Evolutionary conservation across 352 stramenopile species (phyloP).

Genomic region (Pythium guiyangense): DNA sequence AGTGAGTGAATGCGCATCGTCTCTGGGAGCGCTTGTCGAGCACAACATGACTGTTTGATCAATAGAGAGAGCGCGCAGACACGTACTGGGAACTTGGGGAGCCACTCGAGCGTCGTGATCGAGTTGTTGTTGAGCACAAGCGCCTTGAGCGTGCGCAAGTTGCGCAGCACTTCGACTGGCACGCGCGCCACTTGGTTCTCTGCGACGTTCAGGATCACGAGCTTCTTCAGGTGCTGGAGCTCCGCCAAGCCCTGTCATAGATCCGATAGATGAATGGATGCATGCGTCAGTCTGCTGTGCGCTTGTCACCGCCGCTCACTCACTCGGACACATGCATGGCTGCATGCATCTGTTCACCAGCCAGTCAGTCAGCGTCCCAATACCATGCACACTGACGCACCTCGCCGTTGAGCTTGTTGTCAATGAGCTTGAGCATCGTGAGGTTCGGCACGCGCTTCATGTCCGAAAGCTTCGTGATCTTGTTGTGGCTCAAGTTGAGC

Average conservation of each 20-base stretch:
- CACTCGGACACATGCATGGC: neutral
- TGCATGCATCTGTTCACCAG: neutral
- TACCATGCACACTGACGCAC: slow-evolving; percentile 10
- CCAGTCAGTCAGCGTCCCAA: neutral
- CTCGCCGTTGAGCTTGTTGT: slow-evolving; percentile 74
- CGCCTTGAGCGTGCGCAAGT: slow-evolving; percentile 67
- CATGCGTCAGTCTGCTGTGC: no score
- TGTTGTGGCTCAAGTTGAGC: slow-evolving; percentile 82
- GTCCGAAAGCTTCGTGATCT: slow-evolving; percentile 77
- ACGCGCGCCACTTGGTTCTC: slow-evolving; percentile 77
- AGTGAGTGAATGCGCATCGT: no score
- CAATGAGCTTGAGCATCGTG: slow-evolving; percentile 79
- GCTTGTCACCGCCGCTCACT: neutral
- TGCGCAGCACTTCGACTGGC: slow-evolving; percentile 58
- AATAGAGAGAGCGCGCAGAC: neutral
- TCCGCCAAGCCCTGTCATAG: slow-evolving; percentile 39
- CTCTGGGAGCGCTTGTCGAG: neutral
- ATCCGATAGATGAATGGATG: neutral
- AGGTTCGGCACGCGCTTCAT: slow-evolving; percentile 50
- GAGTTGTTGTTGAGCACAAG: slow-evolving; percentile 84
- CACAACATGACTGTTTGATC: neutral
- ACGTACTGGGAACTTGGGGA: slow-evolving; percentile 57
- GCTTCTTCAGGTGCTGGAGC: slow-evolving; percentile 73
- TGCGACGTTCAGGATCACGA: slow-evolving; percentile 72
- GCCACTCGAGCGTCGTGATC: slow-evolving; percentile 79